These are phyloP conservation scores for Thozetella sp. DNA, from an alignment of 495 filamentous ascomycete genomes.

Conservation along the genomic window DNA sequence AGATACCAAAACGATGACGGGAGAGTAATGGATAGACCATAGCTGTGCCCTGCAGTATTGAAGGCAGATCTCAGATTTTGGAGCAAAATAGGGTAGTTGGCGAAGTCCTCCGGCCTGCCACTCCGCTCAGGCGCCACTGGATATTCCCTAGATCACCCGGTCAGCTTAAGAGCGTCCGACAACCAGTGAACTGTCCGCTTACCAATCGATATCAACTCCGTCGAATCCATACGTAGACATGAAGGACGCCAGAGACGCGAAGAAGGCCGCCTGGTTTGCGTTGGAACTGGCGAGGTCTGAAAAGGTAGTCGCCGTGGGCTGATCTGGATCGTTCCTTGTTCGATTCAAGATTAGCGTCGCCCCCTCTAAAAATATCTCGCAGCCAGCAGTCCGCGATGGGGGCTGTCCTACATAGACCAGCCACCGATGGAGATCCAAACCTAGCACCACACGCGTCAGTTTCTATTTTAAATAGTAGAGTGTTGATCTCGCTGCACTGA, in stretches of 20 bases:
- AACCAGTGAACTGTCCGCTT: no score
- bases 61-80: conserved; percentile 17
- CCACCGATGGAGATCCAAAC: conserved; percentile 43
- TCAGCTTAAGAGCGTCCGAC: no score
- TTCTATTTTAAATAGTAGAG: no score
- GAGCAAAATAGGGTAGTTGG: conserved; percentile 37
- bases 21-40: conserved; percentile 31
- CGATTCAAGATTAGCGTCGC: no score
- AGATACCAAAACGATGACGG: conserved; percentile 59
- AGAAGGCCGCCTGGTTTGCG: conserved; percentile 40
- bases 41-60: background rate
- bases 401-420: conserved; percentile 42
- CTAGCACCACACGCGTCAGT: no score
- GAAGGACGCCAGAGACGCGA: conserved; percentile 38
- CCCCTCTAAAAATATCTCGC: no score
- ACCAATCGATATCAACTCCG: conserved; percentile 60
- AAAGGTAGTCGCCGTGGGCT: conserved; percentile 14
- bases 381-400: no score
- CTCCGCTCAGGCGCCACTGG: conserved; percentile 36
- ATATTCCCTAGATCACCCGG: conserved; percentile 47
- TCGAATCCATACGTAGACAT: conserved; percentile 51
- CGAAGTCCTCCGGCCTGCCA: conserved; percentile 32
- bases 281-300: conserved; percentile 18
- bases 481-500: no score
- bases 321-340: conserved; percentile 19